Evolutionary conservation across 768 basidiomycete species (phyloP).

Genomic region (Lyophyllum semitale): DNA sequence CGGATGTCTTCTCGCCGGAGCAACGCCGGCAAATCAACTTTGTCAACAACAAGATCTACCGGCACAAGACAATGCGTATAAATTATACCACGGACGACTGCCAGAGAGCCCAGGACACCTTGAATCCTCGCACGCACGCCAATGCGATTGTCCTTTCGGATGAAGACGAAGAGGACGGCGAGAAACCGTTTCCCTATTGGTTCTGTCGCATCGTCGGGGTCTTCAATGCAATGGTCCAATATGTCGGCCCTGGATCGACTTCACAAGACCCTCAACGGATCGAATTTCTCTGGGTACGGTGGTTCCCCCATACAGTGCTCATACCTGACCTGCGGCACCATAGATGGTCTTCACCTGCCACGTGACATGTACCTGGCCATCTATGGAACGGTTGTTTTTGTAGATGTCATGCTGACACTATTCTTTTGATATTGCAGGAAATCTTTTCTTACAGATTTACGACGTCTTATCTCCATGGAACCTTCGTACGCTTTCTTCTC

Average conservation of each 20-base stretch:
- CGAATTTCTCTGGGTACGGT: conserved; percentile 44
- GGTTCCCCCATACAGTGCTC: conserved; percentile 32
- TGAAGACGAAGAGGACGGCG: conserved; percentile 6
- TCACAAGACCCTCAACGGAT: conserved; percentile 19
- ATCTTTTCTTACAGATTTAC: too few species aligned
- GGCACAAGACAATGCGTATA: conserved; percentile 31
- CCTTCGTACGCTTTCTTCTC: too few species aligned
- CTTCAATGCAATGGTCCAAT: conserved; percentile 21
- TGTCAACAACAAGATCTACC: conserved; percentile 25
- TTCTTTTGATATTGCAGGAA: too few species aligned
- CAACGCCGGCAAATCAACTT: conserved; percentile 16
- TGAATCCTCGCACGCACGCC: conserved; percentile 31
- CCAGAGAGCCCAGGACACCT: conserved; percentile 33
- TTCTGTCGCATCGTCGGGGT: conserved; percentile 24
- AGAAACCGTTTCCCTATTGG: conserved; percentile 23
- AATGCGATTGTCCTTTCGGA: conserved; percentile 29
- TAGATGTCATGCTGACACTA: too few species aligned
- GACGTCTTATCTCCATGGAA: too few species aligned
- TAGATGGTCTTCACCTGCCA: neutral
- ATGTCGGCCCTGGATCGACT: conserved; percentile 9
- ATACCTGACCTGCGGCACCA: neutral
- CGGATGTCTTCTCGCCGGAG: conserved; percentile 13
- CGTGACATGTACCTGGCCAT: neutral
- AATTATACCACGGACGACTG: conserved; percentile 46
- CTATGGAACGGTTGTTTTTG: neutral